phyloP scores from a whole-genome alignment of 2,329 filamentous ascomycete genomes.

The Fusarium hostae region DNA sequence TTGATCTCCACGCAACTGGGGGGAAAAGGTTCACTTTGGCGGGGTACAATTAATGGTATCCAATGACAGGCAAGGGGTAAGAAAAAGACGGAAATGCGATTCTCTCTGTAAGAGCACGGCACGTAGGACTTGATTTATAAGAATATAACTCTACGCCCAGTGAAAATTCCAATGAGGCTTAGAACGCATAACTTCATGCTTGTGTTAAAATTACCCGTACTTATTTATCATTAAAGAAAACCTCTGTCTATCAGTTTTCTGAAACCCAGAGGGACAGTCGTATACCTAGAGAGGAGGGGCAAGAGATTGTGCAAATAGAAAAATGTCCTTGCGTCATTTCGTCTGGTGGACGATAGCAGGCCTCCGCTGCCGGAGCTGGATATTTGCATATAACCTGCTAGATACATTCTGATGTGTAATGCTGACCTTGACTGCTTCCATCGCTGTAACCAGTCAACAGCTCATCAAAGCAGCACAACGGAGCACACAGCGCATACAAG shows the following conservation, averaged over 20 bases:
- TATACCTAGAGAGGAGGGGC: conserved; percentile 31
- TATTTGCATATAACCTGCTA: conserved; percentile 14
- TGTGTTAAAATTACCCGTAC: background rate
- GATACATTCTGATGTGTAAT: conserved; percentile 10
- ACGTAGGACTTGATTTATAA: background rate
- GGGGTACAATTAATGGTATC: conserved; percentile 33
- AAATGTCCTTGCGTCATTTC: conserved; percentile 46
- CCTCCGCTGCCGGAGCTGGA: conserved; percentile 24
- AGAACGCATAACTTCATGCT: background rate
- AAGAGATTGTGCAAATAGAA: conserved; percentile 15
- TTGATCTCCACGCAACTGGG: conserved; percentile 13
- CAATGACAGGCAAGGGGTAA: background rate
- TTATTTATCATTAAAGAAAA: background rate
- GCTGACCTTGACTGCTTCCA: conserved; percentile 13
- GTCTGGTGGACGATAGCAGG: background rate
- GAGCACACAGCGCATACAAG: conserved; percentile 17
- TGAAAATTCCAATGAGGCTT: background rate
- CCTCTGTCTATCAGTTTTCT: background rate
- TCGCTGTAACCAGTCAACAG: conserved; percentile 23
- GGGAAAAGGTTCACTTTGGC: conserved; percentile 41
- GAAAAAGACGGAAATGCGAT: background rate
- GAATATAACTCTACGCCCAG: background rate
- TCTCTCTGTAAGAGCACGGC: background rate
- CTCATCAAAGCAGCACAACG: conserved; percentile 7
- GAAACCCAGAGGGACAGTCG: background rate